Evolutionary conservation across 306 rosid genomes (phyloP), one percentile per base, ranked within the genome.

Genomic region (Canavalia ensiformis): DNA sequence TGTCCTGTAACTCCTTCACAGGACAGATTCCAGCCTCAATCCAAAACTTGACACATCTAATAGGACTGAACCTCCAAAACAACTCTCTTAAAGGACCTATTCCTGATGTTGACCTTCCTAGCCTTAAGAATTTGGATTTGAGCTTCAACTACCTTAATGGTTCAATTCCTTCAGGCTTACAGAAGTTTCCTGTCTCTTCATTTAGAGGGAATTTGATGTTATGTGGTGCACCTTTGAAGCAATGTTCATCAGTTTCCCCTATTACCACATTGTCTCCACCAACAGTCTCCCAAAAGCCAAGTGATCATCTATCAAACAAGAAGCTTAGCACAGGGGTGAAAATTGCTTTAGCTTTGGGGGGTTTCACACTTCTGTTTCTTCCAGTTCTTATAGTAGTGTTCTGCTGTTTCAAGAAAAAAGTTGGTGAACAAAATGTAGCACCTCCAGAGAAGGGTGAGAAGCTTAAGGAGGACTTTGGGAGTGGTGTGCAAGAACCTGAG

Each of bases 101-200:
- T 60, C 97, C 97, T 74, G 68, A 91, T 75, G 57, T 92, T 68
- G 73, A 82, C 84, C 88, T 82, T 67, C 87, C 88, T 56, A 75
- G 9, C 77, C 97, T 94, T 29, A 83, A 75, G 88, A 52, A 18
- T 84, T 81, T 94, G 77, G 86, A 94, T 78, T 83, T 94, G 73
- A 91, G 98, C 92, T 77, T 88, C 88, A 95, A 95, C 80, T 69
- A 86, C 82, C 75, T 95, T 4, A 90, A 82, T 64, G 98, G 98
- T 76, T 77, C 94, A 8, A 83, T 95, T 65, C 98, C 98, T 74
- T 71, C 80, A 39, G 59, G 86, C 52, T 64, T 95, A n/a, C 81
- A 75, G 25, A 86, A 72, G 68, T 92, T 95, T 82, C 87, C 92
- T 29, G 79, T 80, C 28, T 88, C 94, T 7, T 89, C 95, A 29